Conservation (phyloP, 352 stramenopile genomes). For the Pythium myriotylum region DNA sequence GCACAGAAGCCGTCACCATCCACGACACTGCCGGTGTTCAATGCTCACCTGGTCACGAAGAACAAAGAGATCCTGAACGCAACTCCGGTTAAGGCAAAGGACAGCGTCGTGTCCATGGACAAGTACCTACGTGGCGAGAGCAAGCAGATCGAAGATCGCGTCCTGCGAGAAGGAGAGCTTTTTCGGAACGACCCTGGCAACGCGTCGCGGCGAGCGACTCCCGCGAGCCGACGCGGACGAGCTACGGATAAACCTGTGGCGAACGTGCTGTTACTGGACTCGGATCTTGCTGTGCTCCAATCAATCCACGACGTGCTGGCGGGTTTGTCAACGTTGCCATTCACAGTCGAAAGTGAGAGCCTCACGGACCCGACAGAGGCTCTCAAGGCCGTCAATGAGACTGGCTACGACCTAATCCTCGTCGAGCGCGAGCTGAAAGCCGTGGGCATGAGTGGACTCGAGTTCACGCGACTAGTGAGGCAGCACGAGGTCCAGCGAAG, state of each 20-base stretch:
- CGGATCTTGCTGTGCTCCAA: conserved; percentile 36
- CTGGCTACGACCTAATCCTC: conserved; percentile 84
- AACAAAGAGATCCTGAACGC: conserved; percentile 3
- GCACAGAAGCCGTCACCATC: neutral
- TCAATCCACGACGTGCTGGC: conserved; percentile 39
- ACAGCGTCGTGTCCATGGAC: conserved; percentile 46
- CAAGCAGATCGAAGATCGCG: conserved; percentile 44
- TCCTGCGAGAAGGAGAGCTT: conserved; percentile 42
- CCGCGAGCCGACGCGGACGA: conserved; percentile 2
- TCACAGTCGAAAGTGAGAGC: conserved; percentile 51
- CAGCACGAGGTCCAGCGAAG: conserved; percentile 73
- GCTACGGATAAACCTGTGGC: conserved; percentile 6
- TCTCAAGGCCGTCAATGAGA: conserved; percentile 45
- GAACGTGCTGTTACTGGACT: conserved; percentile 42
- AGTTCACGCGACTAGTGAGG: conserved; percentile 79
- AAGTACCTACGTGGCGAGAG: conserved; percentile 65
- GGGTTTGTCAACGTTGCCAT: conserved; percentile 2
- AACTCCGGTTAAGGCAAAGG: conserved; percentile 11
- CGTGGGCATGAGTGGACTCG: conserved; percentile 53
- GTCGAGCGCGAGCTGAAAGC: conserved; percentile 54
- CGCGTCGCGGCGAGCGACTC: neutral
- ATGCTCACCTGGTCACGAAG: conserved; percentile 4
- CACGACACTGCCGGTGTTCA: conserved; percentile 9
- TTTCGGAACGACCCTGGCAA: conserved; percentile 30
- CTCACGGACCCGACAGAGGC: conserved; percentile 61